Evolutionary conservation across 2,329 filamentous ascomycete species (phyloP).

Genomic region (Aspergillus tanneri): DNA sequence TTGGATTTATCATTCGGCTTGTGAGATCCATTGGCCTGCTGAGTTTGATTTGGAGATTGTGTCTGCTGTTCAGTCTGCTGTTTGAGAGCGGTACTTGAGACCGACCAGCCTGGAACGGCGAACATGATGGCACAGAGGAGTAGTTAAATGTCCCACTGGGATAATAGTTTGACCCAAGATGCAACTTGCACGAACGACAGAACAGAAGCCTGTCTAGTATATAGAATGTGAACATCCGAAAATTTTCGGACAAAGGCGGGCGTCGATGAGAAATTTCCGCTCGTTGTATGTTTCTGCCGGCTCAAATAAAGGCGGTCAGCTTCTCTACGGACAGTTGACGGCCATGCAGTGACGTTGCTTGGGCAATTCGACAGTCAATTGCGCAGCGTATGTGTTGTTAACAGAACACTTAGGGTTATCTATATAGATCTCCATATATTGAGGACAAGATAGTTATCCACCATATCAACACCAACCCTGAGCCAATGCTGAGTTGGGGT

Average conservation of each 20-base stretch:
- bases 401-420: too few species aligned
- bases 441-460: too few species aligned
- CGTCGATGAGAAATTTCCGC: neutral
- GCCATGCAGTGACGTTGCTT: neutral
- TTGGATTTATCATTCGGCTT: constrained; percentile 42
- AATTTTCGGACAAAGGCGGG: neutral
- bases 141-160: too few species aligned
- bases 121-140: constrained; percentile 62
- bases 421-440: too few species aligned
- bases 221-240: too few species aligned
- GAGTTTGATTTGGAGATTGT: constrained; percentile 61
- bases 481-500: neutral
- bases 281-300: neutral
- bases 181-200: too few species aligned
- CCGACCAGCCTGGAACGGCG: constrained; percentile 87
- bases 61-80: constrained; percentile 61
- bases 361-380: too few species aligned
- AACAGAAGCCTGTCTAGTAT: too few species aligned
- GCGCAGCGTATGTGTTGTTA: too few species aligned
- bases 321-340: neutral
- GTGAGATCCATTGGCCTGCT: constrained; percentile 30
- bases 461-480: too few species aligned
- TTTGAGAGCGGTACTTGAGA: constrained; percentile 70
- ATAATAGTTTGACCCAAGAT: too few species aligned
- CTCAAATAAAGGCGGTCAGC: neutral